Percentiles rank a stretch among this genome's conserved stretches.
phyloP scores from a whole-genome alignment of 148 eudicot species.

The Persicaria maculosa region DNA sequence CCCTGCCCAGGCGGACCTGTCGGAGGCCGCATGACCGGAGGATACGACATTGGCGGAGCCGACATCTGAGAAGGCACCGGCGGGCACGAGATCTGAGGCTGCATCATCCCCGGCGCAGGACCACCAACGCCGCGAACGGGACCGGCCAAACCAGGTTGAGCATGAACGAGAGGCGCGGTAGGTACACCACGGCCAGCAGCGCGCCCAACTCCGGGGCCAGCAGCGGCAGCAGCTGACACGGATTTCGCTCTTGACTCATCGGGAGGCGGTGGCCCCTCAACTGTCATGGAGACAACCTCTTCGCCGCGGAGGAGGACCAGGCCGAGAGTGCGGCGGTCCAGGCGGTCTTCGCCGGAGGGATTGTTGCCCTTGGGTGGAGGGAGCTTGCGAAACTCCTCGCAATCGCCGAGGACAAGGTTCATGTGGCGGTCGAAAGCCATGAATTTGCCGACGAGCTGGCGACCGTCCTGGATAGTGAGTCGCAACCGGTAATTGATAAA shows the following conservation, averaged over 20 bases:
- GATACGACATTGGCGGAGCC: conserved; percentile 20
- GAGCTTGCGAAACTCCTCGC: conserved; percentile 87
- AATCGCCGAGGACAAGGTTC: conserved; percentile 94
- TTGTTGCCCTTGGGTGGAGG: conserved; percentile 63
- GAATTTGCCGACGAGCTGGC: conserved; percentile 84
- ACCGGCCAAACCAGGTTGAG: conserved; percentile 84
- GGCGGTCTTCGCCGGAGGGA: conserved; percentile 35
- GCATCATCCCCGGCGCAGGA: conserved; percentile 95
- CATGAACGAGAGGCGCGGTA: conserved; percentile 46
- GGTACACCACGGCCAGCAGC: conserved; percentile 81
- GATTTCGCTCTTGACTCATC: conserved; percentile 68
- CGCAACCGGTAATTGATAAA: conserved; percentile 96
- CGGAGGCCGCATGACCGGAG: conserved; percentile 44
- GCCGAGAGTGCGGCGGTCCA: conserved; percentile 86
- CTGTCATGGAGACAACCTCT: conserved; percentile 90
- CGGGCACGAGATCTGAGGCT: conserved; percentile 85
- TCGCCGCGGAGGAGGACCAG: conserved; percentile 90
- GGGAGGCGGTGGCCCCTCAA: conserved; percentile 95
- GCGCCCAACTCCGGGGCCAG: conserved; percentile 74
- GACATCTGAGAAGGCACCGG: conserved; percentile 15
- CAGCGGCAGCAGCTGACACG: conserved; percentile 30
- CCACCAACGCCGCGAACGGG: conserved; percentile 92
- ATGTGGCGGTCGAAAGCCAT: conserved; percentile 99
- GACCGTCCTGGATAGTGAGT: conserved; percentile 85
- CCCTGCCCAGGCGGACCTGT: conserved; percentile 53